Percentiles rank a stretch among this genome's conserved stretches.
Evolutionary conservation across 371 early-diverging fungal genomes (phyloP).

Genomic region (Mucor racemosus): DNA sequence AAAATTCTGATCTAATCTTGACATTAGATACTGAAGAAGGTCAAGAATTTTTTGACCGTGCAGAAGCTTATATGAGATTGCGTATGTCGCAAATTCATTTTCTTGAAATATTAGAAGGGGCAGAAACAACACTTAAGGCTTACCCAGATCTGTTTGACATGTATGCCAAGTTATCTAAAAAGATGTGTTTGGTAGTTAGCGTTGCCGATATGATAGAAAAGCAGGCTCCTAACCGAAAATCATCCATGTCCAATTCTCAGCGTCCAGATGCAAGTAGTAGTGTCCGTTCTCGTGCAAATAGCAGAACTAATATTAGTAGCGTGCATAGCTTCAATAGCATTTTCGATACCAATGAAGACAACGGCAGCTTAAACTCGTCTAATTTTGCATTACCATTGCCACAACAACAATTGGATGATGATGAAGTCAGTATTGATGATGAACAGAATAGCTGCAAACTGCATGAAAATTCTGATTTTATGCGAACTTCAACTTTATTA

Average conservation of each 20-base stretch:
- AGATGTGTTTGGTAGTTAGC: background rate
- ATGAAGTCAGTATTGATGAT: background rate
- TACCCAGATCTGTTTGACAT: slow-evolving; percentile 65
- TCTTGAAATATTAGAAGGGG: slow-evolving; percentile 47
- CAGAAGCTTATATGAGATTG: slow-evolving; percentile 30
- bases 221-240: background rate
- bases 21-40: slow-evolving; percentile 17
- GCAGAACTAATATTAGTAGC: slow-evolving; percentile 6
- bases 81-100: slow-evolving; percentile 35
- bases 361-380: slow-evolving; percentile 11
- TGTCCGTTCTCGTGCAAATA: background rate
- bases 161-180: slow-evolving; percentile 60
- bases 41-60: slow-evolving; percentile 28
- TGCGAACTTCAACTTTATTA: background rate
- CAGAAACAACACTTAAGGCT: slow-evolving; percentile 54
- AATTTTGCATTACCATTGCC: slow-evolving; percentile 9
- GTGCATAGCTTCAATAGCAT: slow-evolving; percentile 5
- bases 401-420: background rate
- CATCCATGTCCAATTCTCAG: background rate
- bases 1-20: slow-evolving; percentile 11
- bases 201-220: background rate
- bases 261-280: background rate
- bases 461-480: background rate
- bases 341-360: background rate
- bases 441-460: background rate